phyloP scores from a whole-genome alignment of 495 filamentous ascomycete species.

The Niebla homalea region DNA sequence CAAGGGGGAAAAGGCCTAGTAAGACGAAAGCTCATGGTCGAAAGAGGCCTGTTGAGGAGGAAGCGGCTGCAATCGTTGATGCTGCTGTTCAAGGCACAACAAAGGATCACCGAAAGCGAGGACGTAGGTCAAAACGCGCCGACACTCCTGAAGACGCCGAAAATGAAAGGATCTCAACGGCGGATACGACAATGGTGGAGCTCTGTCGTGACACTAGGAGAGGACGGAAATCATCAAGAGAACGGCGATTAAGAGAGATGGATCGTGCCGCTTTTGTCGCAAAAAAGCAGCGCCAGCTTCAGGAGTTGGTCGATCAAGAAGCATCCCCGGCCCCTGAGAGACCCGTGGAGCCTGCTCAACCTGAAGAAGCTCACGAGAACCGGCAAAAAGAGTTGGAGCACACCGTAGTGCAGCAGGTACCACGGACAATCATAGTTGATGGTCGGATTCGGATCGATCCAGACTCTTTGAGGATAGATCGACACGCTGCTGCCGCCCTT shows the following conservation, averaged over 20 bases:
- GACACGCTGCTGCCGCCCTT: slow-evolving; percentile 52
- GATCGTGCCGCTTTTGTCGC: slow-evolving; percentile 37
- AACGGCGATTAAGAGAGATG: slow-evolving; percentile 40
- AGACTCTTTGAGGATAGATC: slow-evolving; percentile 63
- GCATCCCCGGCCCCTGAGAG: slow-evolving; percentile 7
- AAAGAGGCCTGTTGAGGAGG: slow-evolving; percentile 3
- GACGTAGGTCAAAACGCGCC: slow-evolving; percentile 32
- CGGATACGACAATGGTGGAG: slow-evolving; percentile 67
- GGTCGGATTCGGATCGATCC: slow-evolving; percentile 74
- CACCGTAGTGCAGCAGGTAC: slow-evolving; percentile 26
- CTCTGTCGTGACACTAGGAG: slow-evolving; percentile 62
- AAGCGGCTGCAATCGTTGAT: slow-evolving; percentile 15
- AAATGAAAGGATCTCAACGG: slow-evolving; percentile 50
- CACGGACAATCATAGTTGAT: slow-evolving; percentile 61
- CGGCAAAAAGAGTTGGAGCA: slow-evolving; percentile 28
- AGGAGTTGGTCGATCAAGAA: slow-evolving; percentile 19
- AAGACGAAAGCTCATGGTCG: neutral
- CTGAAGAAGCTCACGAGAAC: slow-evolving; percentile 22
- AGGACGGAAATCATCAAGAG: slow-evolving; percentile 68
- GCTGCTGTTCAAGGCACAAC: slow-evolving; percentile 9
- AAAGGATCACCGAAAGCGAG: slow-evolving; percentile 4
- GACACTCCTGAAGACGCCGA: slow-evolving; percentile 71
- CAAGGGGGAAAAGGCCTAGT: neutral
- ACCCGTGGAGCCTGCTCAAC: neutral
- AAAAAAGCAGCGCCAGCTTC: slow-evolving; percentile 32